A percentile compares a stretch with the other conserved stretches of the same genome.
These are phyloP conservation scores for Boletus semigastroideus DNA, from an alignment of 1,284 basidiomycete genomes.

Conservation along the genomic window DNA sequence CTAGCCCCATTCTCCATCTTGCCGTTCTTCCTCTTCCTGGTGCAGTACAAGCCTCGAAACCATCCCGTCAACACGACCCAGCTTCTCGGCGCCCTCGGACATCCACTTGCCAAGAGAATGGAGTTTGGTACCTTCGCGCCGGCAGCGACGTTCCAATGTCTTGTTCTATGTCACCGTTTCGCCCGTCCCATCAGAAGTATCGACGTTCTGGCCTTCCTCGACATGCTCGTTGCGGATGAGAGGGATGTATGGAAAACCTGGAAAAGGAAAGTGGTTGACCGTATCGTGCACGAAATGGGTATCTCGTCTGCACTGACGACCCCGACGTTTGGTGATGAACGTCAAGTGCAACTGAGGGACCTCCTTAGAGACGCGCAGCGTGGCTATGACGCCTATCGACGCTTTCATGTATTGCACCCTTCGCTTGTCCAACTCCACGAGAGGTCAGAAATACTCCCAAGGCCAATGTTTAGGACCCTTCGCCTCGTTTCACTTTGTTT, in stretches of 20 bases:
- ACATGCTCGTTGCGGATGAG: slow-evolving; percentile 1
- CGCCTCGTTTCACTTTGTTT: too few relatives aligned
- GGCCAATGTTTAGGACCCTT: too few relatives aligned
- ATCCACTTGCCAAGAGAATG: slow-evolving; percentile 8
- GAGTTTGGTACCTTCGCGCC: slow-evolving; percentile 4
- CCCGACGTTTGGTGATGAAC: slow-evolving; percentile 2
- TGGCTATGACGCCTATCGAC: background rate
- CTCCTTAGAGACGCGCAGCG: background rate
- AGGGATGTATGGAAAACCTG: background rate
- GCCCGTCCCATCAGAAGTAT: slow-evolving; percentile 1
- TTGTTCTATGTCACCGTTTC: slow-evolving; percentile 7
- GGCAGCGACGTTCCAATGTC: slow-evolving; percentile 9
- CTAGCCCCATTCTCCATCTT: too few relatives aligned
- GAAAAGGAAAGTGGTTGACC: background rate
- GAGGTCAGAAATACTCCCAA: too few relatives aligned
- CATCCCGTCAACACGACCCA: slow-evolving; percentile 3
- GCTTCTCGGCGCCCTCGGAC: slow-evolving; percentile 7
- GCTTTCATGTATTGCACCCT: too few relatives aligned
- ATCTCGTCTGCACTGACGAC: background rate
- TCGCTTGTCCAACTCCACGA: too few relatives aligned
- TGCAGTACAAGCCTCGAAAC: background rate
- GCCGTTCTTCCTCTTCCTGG: background rate
- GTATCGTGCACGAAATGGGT: background rate
- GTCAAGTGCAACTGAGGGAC: background rate
- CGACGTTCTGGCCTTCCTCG: background rate